These are phyloP conservation scores for Myriosclerotinia curreyana DNA, from an alignment of 2,329 filamentous ascomycete species.

Conservation along the genomic window DNA sequence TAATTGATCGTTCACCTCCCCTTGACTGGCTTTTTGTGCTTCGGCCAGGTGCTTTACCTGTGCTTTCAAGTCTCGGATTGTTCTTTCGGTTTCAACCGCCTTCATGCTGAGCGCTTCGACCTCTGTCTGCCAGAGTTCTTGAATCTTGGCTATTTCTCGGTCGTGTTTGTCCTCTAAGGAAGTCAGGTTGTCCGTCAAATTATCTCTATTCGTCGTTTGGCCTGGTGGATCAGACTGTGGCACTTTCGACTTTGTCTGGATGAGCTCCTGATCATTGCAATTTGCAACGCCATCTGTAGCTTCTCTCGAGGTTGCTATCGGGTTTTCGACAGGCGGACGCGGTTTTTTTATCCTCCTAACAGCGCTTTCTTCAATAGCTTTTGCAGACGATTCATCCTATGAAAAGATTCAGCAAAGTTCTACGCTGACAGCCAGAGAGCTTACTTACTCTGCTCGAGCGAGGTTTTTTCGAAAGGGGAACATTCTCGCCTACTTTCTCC, in stretches of 20 bases:
- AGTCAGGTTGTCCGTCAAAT: neutral
- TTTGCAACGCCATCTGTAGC: neutral
- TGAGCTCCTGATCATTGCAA: neutral
- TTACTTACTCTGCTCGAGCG: neutral
- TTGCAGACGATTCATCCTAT: neutral
- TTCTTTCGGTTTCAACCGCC: neutral
- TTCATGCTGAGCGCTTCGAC: neutral
- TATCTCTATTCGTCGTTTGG: neutral
- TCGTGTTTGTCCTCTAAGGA: neutral
- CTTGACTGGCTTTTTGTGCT: neutral
- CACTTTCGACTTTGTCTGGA: neutral
- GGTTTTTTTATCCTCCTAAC: neutral
- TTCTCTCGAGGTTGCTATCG: neutral
- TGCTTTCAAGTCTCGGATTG: constrained; percentile 3
- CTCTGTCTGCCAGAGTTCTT: constrained; percentile 17
- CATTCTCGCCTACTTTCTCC: neutral
- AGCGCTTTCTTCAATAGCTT: neutral
- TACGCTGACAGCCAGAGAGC: no score
- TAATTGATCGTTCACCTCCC: neutral
- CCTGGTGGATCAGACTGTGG: no score
- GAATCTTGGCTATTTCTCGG: neutral
- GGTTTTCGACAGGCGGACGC: neutral
- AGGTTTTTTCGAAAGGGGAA: neutral
- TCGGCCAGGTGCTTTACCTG: constrained; percentile 3
- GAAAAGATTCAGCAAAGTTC: neutral